Base-by-base conservation (phyloP, 2,329 filamentous ascomycete species). In the Epichloe typhina region DNA sequence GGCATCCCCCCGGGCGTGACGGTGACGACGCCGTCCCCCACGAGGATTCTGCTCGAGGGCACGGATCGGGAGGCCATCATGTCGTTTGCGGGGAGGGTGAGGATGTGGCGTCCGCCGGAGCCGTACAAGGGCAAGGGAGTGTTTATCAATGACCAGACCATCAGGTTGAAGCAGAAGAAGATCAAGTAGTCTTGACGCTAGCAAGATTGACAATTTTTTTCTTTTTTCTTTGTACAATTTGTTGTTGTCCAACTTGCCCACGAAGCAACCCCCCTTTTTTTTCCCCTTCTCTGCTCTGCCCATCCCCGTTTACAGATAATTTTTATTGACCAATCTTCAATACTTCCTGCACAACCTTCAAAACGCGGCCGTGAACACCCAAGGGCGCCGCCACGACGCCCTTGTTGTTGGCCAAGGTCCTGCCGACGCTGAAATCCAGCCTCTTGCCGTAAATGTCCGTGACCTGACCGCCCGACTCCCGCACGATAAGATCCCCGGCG, bases 61-160 rank as follows among this genome's bases (percentile, higher is more conserved):
- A 77, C 84, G 49, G 81, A 97, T 65, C 89, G 88, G 65, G 84
- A 94, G 69, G 77, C 83, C 46, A 82, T 98, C 56, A 93, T 89
- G 77, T 83, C 86, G 52, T 96, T 97, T 68, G 93, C 93, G 17
- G 93, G 93, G 0, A 75, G 83, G 59, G 94, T 98, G 58, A 77
- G 88, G 60, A 79, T 75, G 69, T 97, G 91, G 91, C 83, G 93
- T 64, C 79, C 79, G 57, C 93, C 93, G 33, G 93, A 98, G 72
- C 93, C 93, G 57, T 98, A 98, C 71, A 98, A 98, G 80, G 93
- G 93, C 58, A 97, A 98, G 81, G 93, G 93, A 61, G 95, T 98
- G 60, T 98, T 97, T 66, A 84, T 98, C 61, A 94, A 97, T 64
- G 88, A 90, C 56, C 89, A 98, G 77, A 96, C 89, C 33, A 96